phyloP scores from a whole-genome alignment of 768 basidiomycete species.

The Suillus luteus region DNA sequence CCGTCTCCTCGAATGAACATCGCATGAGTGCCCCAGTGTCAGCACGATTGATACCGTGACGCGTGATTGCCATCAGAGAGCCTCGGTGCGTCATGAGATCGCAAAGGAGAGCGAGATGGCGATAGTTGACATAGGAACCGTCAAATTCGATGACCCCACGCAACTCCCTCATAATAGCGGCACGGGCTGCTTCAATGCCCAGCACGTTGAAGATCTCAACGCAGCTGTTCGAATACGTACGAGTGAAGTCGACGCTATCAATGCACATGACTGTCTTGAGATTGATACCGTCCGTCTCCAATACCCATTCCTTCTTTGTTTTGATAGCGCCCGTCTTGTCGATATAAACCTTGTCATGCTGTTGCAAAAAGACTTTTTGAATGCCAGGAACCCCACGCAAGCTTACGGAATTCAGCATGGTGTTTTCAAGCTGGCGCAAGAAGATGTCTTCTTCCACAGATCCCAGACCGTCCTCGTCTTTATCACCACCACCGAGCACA shows the following conservation, averaged over 20 bases:
- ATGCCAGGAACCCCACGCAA: slow-evolving; percentile 92
- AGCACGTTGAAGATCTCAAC: slow-evolving; percentile 92
- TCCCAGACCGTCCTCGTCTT: slow-evolving; percentile 80
- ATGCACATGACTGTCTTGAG: slow-evolving; percentile 93
- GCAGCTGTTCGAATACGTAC: slow-evolving; percentile 97
- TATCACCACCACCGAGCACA: slow-evolving; percentile 80
- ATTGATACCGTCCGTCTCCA: slow-evolving; percentile 98
- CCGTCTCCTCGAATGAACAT: slow-evolving; percentile 99
- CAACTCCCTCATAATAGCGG: slow-evolving; percentile 91
- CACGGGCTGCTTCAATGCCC: slow-evolving; percentile 96
- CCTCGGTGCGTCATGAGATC: slow-evolving; percentile 99
- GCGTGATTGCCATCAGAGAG: slow-evolving; percentile 94
- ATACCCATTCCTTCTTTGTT: slow-evolving; percentile 81
- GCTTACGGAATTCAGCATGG: slow-evolving; percentile 93
- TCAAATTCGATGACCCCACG: slow-evolving; percentile 98
- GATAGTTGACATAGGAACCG: slow-evolving; percentile 98
- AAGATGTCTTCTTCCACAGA: slow-evolving; percentile 91
- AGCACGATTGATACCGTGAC: slow-evolving; percentile 98
- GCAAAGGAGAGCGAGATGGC: slow-evolving; percentile 94
- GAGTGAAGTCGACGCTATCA: slow-evolving; percentile 89
- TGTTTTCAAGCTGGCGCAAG: slow-evolving; percentile 93
- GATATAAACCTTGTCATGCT: slow-evolving; percentile 78
- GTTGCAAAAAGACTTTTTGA: slow-evolving; percentile 89
- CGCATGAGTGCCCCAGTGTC: slow-evolving; percentile 99
- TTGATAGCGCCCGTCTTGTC: slow-evolving; percentile 66